Evolutionary conservation across 805 yeast genomes (phyloP).

Genomic region (Metschnikowia amazonensis): DNA sequence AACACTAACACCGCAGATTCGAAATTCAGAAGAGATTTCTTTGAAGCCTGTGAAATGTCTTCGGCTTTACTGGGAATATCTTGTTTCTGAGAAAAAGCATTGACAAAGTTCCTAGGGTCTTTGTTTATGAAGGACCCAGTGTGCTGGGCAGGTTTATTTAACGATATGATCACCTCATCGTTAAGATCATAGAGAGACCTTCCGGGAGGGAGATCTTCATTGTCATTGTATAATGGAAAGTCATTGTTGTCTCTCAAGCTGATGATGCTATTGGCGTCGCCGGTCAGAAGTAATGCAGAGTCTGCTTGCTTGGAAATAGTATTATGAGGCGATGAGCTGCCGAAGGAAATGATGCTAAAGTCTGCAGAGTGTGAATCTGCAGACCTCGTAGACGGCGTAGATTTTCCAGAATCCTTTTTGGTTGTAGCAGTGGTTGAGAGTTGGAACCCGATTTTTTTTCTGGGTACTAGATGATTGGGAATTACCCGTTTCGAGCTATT

Average conservation of each 20-base stretch:
- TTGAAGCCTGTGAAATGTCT: slow-evolving; percentile 11
- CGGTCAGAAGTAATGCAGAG: slow-evolving; percentile 12
- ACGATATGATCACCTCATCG: slow-evolving; percentile 38
- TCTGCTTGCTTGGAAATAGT: slow-evolving; percentile 18
- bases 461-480: slow-evolving; percentile 41
- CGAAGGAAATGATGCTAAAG: slow-evolving; percentile 36
- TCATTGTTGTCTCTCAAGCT: slow-evolving; percentile 29
- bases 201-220: slow-evolving; percentile 48
- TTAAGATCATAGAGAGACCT: slow-evolving; percentile 48
- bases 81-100: slow-evolving; percentile 34
- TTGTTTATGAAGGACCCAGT: slow-evolving; percentile 41
- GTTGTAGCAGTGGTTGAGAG: slow-evolving; percentile 22
- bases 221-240: slow-evolving; percentile 23
- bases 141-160: slow-evolving; percentile 33
- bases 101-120: slow-evolving; percentile 44
- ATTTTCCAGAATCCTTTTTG: slow-evolving; percentile 10
- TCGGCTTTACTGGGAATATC: slow-evolving; percentile 9
- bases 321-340: slow-evolving; percentile 21
- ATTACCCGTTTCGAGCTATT: slow-evolving; percentile 33
- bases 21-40: slow-evolving; percentile 22
- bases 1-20: slow-evolving; percentile 77
- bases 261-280: slow-evolving; percentile 25
- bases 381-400: slow-evolving; percentile 2
- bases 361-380: slow-evolving; percentile 10
- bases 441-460: slow-evolving; percentile 39